These are phyloP conservation scores for Dryas integrifolia DNA, from an alignment of 331 rosid species.

Conservation along the genomic window DNA sequence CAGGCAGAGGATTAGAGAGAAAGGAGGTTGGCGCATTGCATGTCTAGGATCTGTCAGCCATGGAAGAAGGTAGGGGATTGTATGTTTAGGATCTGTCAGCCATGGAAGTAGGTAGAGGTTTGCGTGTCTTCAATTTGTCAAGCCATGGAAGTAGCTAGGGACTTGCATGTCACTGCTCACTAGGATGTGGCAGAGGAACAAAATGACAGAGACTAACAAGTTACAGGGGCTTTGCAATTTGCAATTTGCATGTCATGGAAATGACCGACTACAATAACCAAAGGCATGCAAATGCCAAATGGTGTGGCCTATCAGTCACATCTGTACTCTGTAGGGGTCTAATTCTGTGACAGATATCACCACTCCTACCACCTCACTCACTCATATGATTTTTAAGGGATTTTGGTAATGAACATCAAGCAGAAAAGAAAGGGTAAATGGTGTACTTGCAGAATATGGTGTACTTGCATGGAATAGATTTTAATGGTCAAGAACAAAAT, in stretches of 20 bases:
- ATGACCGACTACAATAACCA: background rate
- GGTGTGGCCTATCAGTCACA: conserved; percentile 1
- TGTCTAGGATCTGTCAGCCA: too few species aligned
- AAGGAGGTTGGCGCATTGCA: too few species aligned
- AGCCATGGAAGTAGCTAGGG: background rate
- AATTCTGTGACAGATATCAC: conserved; percentile 3
- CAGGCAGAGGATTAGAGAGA: too few species aligned
- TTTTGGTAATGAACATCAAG: background rate
- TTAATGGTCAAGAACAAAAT: background rate
- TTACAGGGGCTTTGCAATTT: background rate
- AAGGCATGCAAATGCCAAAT: too few species aligned
- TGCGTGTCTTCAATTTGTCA: too few species aligned
- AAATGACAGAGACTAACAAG: conserved; percentile 19
- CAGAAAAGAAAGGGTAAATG: background rate
- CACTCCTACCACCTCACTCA: background rate
- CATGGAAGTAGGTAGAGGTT: too few species aligned
- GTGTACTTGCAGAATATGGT: background rate
- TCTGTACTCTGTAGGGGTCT: conserved; percentile 16
- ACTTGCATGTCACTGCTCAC: background rate
- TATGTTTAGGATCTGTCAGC: too few species aligned
- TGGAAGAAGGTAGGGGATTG: too few species aligned
- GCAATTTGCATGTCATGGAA: conserved; percentile 19
- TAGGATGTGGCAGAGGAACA: background rate
- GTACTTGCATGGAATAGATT: background rate
- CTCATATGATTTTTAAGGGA: background rate